Evolutionary conservation across 225 moss, liverwort and hornwort genomes (phyloP), one percentile per base, ranked within the genome.

Genomic region (Pleurozium schreberi): DNA sequence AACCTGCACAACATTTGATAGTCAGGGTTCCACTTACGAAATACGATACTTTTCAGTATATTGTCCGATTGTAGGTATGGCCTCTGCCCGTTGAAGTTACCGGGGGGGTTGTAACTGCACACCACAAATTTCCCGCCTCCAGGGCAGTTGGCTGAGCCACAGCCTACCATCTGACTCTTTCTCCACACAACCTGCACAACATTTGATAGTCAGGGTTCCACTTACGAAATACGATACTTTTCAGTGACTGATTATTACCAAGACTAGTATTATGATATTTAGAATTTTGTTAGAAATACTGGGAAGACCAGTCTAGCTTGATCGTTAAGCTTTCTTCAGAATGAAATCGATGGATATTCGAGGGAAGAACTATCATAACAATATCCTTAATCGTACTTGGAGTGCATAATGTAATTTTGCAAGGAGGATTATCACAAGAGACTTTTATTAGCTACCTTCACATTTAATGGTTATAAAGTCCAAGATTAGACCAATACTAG

Each of bases 21-120:
- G n/a, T n/a, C n/a, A n/a, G n/a, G n/a, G n/a, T n/a, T n/a, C n/a
- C n/a, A n/a, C n/a, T n/a, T n/a, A n/a, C n/a, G n/a, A n/a, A n/a
- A n/a, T n/a, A n/a, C n/a, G n/a, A n/a, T n/a, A n/a, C n/a, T n/a
- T n/a, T n/a, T 15, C 47, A 57, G 11, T 43, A 26, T 4, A 6
- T 4, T 36, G 55, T 34, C 43, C 26, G 61, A 53, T 45, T 87
- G 75, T 0, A 84, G 64, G 61, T 90, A 90, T 10, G 91, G 92
- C 38, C 3, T 71, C 55, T 91, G 7, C 26, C 88, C 88, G 16
- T 84, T 82, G 12, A n/a, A 90, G 42, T 92, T 90, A 14, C 90
- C 92, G 4, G 88, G 91, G 8, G 92, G 91, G 34, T 91, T 33
- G 88, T 92, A 94, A 82, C 86, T 96, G 92, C 93, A 95, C 25